These are phyloP conservation scores for Penicillium sp. DNA, from an alignment of 2,329 filamentous ascomycete species.

Conservation along the genomic window DNA sequence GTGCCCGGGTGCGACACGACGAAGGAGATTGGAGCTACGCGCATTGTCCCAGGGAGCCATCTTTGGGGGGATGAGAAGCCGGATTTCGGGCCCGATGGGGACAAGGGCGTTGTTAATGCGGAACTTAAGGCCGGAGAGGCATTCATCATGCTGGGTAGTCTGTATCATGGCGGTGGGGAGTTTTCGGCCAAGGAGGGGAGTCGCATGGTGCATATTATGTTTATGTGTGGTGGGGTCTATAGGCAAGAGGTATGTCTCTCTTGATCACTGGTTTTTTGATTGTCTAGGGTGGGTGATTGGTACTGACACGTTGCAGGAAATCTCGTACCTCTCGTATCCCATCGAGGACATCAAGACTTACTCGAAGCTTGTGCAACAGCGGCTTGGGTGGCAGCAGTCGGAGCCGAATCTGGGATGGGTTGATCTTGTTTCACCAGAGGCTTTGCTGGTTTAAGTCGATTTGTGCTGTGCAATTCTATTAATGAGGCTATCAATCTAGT, in stretches of 20 bases:
- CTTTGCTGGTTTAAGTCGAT: neutral
- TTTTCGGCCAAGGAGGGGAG: neutral
- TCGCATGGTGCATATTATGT: neutral
- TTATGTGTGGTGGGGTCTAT: neutral
- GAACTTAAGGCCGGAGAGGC: neutral
- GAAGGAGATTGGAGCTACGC: neutral
- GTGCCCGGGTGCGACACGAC: neutral
- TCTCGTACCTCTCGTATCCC: constrained; percentile 1
- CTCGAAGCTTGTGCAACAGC: constrained; percentile 15
- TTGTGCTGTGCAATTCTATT: no score
- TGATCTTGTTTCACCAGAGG: neutral
- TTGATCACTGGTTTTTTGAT: neutral
- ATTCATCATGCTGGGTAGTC: neutral
- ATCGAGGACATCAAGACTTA: constrained; percentile 3
- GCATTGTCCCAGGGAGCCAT: neutral
- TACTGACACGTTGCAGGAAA: neutral
- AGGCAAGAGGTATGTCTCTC: neutral
- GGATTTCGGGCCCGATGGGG: neutral
- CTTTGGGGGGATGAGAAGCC: neutral
- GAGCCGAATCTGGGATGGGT: neutral
- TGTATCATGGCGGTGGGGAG: neutral
- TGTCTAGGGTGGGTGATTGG: neutral
- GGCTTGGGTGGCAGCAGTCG: neutral
- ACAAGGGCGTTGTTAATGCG: neutral
- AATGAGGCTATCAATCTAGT: no score